Base-by-base conservation (phyloP, 2,329 filamentous ascomycete species). In the Fusarium sp. region DNA sequence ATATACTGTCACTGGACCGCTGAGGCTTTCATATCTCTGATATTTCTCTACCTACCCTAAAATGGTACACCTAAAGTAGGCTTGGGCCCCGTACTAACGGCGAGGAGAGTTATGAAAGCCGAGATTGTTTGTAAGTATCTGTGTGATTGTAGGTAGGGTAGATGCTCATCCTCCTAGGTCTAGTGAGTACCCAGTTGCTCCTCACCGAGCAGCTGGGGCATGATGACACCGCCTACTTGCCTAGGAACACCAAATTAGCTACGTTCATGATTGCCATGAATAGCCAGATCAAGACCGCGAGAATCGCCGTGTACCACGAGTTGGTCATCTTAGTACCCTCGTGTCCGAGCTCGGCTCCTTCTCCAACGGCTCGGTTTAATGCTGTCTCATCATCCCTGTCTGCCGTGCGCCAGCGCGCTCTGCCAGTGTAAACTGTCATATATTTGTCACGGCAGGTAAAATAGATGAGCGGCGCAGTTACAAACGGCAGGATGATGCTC, bases 391-490 rank as follows among this genome's bases (percentile, higher is more conserved):
- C 44, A 58, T 36, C 27, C n/a, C 9, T 18, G 23, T 25, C 31
- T 14, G 38, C 54, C n/a, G 34, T 16, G 18, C 14, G 27, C 42
- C 27, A 78, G 10, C 79, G 73, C 6, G 81, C 79, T 23, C 77
- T 76, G 33, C 84, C 83, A 2, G 84, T 79, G 61, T 80, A 77
- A 6, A 92, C 90, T 8, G 88, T 92, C 93, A 97, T 97, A 79
- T 91, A 96, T 75, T 88, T 88, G 70, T 89, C 87, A 44, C 90
- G 85, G 72, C 91, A 92, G 0, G 93, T 97, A 74, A 96, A 96
- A 80, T 91, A 96, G 61, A 97, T 90, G 31, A 97, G 81, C 2
- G 93, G 93, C 1, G 92, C 91, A 1, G 87, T 89, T n/a, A 95
- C 87, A 75, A 97, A 94, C 0, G 93, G 93, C 56, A 97, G 78